Base-by-base conservation (phyloP, 202 grass and related monocot species). In the Elaeis oleifera region DNA sequence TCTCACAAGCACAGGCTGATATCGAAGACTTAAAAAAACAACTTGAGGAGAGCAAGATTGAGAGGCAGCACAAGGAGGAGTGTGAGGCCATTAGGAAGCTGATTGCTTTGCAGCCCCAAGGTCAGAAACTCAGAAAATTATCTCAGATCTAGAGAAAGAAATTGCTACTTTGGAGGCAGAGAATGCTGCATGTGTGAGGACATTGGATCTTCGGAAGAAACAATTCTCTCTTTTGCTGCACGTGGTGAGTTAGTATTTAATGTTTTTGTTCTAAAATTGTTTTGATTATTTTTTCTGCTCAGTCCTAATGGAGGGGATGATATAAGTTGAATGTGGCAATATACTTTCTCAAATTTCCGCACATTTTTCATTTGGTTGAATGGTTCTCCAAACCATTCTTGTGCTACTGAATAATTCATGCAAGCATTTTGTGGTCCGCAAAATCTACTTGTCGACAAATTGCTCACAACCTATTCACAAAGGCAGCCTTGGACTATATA, bases 51-150 rank as follows among this genome's bases (percentile, higher is more conserved):
- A 91, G 81, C 77, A 87, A 87, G 74, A 90, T 96, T 16, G 92
- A 91, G 84, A 91, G 92, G 59, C 87, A 85, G 64, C 92, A 91
- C 77, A 96, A 89, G 71, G 87, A 96, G 68, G 92, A 91, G 68
- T 91, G 84, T 24, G 87, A 96, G 71, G 84, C 88, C 23, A 85
- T 89, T 53, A 76, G 92, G 56, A 91, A 91, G 65, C 53, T 96
- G 64, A 82, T 96, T 60, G 85, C 68, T 9, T 68, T 67, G 21
- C 88, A 90, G 65, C 84, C 87, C 84, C 92, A 60, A 79, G 92
- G 49, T 91, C 81, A 72, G 81, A 84, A 63, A 96, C 87, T 1
- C 78, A 96, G 59, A 75, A 74, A 67, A 74, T 85, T 48, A 96
- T 96, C 16, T 54, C 79, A 2, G 74, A 91, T 66, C 91, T 96